These are phyloP conservation scores for Rutstroemia sp. DNA, from an alignment of 2,329 filamentous ascomycete species.

Conservation along the genomic window DNA sequence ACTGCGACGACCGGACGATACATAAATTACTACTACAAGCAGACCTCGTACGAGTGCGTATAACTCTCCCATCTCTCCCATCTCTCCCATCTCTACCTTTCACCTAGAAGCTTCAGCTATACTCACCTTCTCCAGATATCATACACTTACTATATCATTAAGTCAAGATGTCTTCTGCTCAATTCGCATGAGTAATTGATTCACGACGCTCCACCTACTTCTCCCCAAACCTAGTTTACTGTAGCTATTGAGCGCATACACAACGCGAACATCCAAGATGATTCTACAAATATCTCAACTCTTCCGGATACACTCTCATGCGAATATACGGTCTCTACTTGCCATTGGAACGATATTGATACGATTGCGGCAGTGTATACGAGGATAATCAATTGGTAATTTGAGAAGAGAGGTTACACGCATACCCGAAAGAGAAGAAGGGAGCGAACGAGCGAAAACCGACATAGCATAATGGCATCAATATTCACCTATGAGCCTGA, in stretches of 20 bases:
- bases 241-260: neutral
- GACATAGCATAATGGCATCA: slow-evolving; percentile 61
- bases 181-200: slow-evolving; percentile 2
- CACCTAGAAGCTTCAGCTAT: too few relatives aligned
- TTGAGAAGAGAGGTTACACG: neutral
- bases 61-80: neutral
- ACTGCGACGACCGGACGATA: too few relatives aligned
- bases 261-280: slow-evolving; percentile 36
- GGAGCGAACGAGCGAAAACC: neutral
- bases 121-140: neutral
- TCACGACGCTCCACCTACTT: neutral
- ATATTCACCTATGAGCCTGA: slow-evolving; percentile 94
- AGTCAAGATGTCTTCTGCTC: slow-evolving; percentile 7
- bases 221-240: neutral
- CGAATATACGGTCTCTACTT: slow-evolving; percentile 40
- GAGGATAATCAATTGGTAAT: neutral
- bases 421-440: neutral
- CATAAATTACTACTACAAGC: too few relatives aligned
- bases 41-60: too few relatives aligned
- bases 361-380: slow-evolving; percentile 14
- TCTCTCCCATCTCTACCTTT: neutral
- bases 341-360: slow-evolving; percentile 14
- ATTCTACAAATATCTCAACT: slow-evolving; percentile 36
- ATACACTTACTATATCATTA: neutral
- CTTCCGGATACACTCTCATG: slow-evolving; percentile 38